Percentiles rank a stretch among this genome's conserved stretches.
Evolutionary conservation across 345 rosid genomes (phyloP).

Genomic region (Eucalyptus melliodora): DNA sequence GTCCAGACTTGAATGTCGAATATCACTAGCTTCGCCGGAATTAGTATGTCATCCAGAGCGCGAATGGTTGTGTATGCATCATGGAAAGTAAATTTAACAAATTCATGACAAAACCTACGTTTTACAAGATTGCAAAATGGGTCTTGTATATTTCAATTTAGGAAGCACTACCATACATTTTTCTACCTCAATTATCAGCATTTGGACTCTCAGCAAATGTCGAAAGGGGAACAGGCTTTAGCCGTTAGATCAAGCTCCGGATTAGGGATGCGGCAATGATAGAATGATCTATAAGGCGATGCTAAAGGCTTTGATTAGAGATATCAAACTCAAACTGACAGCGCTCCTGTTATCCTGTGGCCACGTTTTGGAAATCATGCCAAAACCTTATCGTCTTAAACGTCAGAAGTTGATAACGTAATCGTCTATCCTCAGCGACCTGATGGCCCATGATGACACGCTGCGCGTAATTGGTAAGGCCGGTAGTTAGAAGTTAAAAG

Average conservation of each 20-base stretch:
- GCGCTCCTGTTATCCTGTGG: neutral
- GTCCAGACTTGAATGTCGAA: neutral
- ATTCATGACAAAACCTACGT: neutral
- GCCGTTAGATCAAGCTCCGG: neutral
- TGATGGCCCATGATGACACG: neutral
- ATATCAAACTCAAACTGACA: neutral
- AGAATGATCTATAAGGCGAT: neutral
- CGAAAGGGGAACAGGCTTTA: neutral
- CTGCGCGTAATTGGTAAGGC: neutral
- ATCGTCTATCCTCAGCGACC: neutral
- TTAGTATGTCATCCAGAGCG: neutral
- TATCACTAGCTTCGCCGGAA: neutral
- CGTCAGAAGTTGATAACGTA: neutral
- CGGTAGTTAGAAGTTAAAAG: neutral
- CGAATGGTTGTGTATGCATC: neutral
- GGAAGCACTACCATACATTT: neutral
- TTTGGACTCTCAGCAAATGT: neutral
- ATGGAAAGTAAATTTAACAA: neutral
- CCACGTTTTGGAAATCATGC: neutral
- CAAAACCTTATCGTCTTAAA: neutral
- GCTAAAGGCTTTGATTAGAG: neutral
- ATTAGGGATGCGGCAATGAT: neutral
- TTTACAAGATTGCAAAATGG: neutral
- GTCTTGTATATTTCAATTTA: neutral
- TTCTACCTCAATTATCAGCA: neutral